A percentile compares a stretch with the other conserved stretches of the same genome.
phyloP scores from a whole-genome alignment of 108 stramenopile species.

The Licmophora abbreviata region DNA sequence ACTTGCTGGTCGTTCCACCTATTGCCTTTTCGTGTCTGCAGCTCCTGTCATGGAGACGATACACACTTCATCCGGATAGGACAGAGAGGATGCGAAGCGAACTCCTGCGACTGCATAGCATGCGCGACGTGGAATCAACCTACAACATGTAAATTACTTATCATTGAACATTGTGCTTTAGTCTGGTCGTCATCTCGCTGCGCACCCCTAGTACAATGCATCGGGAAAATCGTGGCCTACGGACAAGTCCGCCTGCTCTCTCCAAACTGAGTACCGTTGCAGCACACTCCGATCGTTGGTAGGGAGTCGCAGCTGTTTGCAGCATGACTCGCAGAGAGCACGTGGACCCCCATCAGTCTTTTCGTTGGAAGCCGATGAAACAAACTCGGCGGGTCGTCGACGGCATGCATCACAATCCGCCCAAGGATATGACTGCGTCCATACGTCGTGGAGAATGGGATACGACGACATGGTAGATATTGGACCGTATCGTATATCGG shows the following conservation, averaged over 20 bases:
- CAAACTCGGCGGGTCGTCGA: slow-evolving; percentile 13
- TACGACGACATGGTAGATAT: slow-evolving; percentile 11
- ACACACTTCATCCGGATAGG: slow-evolving; percentile 12
- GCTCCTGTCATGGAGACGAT: slow-evolving; percentile 31
- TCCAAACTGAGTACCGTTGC: slow-evolving; percentile 14
- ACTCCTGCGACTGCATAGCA: slow-evolving; percentile 4
- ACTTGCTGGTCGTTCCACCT: slow-evolving; percentile 32
- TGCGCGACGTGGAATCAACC: too few species aligned
- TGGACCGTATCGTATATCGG: slow-evolving; percentile 15
- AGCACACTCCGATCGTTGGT: slow-evolving; percentile 5
- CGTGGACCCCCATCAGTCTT: slow-evolving; percentile 10
- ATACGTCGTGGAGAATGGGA: slow-evolving; percentile 47
- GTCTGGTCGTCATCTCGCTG: too few species aligned
- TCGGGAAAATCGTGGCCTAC: not conserved
- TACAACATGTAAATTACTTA: too few species aligned
- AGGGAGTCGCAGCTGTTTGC: slow-evolving; percentile 2
- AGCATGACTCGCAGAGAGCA: slow-evolving; percentile 26
- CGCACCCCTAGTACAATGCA: too few species aligned
- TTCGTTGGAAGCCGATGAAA: slow-evolving; percentile 10
- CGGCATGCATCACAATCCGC: slow-evolving; percentile 38
- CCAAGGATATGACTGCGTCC: slow-evolving; percentile 16
- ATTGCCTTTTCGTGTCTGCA: slow-evolving; percentile 34
- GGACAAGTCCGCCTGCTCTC: slow-evolving; percentile 17
- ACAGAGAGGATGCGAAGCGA: slow-evolving; percentile 2
- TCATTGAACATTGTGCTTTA: too few species aligned